Evolutionary conservation across 495 filamentous ascomycete species (phyloP), one percentile per base, ranked within the genome.

Genomic region (Penicillium chermesinum): DNA sequence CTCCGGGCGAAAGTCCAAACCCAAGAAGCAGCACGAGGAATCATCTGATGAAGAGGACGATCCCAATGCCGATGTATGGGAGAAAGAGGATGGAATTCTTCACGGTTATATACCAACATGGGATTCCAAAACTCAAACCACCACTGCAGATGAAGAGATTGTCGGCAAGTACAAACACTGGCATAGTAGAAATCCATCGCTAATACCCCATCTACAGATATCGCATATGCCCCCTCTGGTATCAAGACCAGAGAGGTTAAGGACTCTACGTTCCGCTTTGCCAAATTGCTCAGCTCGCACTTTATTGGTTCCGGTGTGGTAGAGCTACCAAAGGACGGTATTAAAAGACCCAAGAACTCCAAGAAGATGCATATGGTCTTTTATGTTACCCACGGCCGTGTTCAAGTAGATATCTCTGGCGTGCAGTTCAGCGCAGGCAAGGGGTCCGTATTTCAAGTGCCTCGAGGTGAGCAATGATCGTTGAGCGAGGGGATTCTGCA

Each of bases 361-460:
- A 79, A 91, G 43, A 88, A 85, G 66, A 95, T 95, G 85, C 89
- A 95, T 53, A 88, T 97, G 84, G 84, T 86, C 0, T 96, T 98
- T 61, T 96, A 93, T 63, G 85, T 98, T 22, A 81, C 86, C 48
- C 65, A 74, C 16, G 93, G 93, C 6, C 77, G 82, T 40, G 89
- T 95, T 30, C 83, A 80, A 39, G 79, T 97, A 10, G 86, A 86
- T 50, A 69, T 76, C 7, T 73, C 72, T 1, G 84, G 85, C n/a
- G 87, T 81, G n/a, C 73, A 74, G 52, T 96, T 96, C 61, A 77
- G 83, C 49, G 87, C 95, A 48, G 79, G 84, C 10, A 87, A 87
- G 56, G 91, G 91, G 21, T 89, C 90, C 21, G 83, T 93, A 54
- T 96, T 87, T 70, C 89, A 93, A 64, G 89, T 96, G 48, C 94